A percentile compares a stretch with the other conserved stretches of the same genome.
Conservation (phyloP, 2,329 filamentous ascomycete species). For the Sarocladium oryzae region DNA sequence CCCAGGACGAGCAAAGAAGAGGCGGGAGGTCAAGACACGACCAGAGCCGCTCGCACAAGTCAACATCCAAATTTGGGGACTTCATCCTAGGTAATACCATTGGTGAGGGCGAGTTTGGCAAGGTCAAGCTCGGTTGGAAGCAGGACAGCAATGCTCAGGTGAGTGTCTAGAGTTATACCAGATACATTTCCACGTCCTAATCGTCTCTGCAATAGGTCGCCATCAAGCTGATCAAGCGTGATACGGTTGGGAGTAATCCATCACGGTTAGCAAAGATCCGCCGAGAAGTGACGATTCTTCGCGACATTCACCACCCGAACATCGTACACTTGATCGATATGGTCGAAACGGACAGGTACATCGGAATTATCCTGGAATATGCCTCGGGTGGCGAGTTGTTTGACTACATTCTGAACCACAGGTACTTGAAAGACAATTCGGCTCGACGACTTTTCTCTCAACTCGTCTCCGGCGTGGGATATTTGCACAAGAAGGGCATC, state of each 20-base stretch:
- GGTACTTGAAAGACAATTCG: slow-evolving; percentile 90
- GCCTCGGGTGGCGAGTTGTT: slow-evolving; percentile 96
- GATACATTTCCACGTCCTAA: slow-evolving; percentile 11
- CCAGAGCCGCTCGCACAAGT: slow-evolving; percentile 49
- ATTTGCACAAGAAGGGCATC: slow-evolving; percentile 97
- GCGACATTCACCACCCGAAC: slow-evolving; percentile 85
- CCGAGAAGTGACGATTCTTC: slow-evolving; percentile 88
- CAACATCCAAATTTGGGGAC: slow-evolving; percentile 79
- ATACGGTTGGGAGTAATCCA: slow-evolving; percentile 81
- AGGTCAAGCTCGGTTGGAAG: slow-evolving; percentile 98
- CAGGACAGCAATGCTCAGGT: slow-evolving; percentile 84
- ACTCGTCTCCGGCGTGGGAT: slow-evolving; percentile 91
- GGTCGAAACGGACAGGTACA: slow-evolving; percentile 95
- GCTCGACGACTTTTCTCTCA: slow-evolving; percentile 91
- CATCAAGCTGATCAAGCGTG: slow-evolving; percentile 94
- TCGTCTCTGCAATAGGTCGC: slow-evolving; percentile 60
- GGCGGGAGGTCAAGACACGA: slow-evolving; percentile 53
- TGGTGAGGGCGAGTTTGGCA: slow-evolving; percentile 96
- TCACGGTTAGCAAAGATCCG: slow-evolving; percentile 92
- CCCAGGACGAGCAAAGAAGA: slow-evolving; percentile 40
- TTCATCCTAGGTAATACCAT: slow-evolving; percentile 95
- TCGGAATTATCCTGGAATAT: slow-evolving; percentile 97
- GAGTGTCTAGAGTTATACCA: slow-evolving; percentile 13
- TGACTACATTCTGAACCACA: slow-evolving; percentile 95
- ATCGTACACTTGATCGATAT: slow-evolving; percentile 97